phyloP scores from a whole-genome alignment of 441 rosid species.

The Omphalea diandra region DNA sequence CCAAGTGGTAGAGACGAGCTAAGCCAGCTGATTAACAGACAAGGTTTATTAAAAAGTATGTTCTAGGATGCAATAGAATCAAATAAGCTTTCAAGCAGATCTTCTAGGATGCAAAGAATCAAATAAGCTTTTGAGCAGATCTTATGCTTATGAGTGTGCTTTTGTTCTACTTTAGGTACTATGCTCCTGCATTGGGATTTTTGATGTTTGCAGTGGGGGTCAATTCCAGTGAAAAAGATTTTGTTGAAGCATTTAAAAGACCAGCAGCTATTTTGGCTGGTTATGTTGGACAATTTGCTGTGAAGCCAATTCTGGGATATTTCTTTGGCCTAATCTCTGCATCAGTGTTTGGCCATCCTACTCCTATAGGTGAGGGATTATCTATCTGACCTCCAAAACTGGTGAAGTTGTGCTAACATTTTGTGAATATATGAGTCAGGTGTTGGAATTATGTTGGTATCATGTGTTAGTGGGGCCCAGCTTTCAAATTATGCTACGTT shows the following conservation, averaged over 20 bases:
- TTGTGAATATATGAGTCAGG: constrained; percentile 39
- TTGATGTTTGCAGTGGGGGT: constrained; percentile 95
- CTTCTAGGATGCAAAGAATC: too few relatives aligned
- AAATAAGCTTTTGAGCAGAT: background rate
- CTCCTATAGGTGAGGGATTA: constrained; percentile 55
- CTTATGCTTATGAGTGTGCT: constrained; percentile 20
- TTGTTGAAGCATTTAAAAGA: constrained; percentile 74
- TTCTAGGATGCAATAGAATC: background rate
- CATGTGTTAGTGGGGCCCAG: constrained; percentile 98
- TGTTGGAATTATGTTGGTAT: constrained; percentile 89
- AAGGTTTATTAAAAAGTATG: background rate
- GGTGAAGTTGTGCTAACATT: constrained; percentile 16
- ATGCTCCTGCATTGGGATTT: constrained; percentile 88
- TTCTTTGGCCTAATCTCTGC: constrained; percentile 62
- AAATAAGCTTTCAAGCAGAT: too few relatives aligned
- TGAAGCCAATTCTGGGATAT: constrained; percentile 89
- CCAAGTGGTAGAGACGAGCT: background rate
- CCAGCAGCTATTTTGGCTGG: constrained; percentile 73
- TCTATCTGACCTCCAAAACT: constrained; percentile 6
- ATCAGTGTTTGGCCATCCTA: constrained; percentile 61
- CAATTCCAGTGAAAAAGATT: constrained; percentile 78
- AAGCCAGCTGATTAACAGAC: background rate
- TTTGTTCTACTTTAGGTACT: constrained; percentile 54
- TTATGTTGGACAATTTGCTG: constrained; percentile 71
- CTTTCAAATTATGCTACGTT: constrained; percentile 90